Evolutionary conservation across 2,329 filamentous ascomycete species (phyloP), one percentile per base, ranked within the genome.

Genomic region (Lomentospora prolificans): DNA sequence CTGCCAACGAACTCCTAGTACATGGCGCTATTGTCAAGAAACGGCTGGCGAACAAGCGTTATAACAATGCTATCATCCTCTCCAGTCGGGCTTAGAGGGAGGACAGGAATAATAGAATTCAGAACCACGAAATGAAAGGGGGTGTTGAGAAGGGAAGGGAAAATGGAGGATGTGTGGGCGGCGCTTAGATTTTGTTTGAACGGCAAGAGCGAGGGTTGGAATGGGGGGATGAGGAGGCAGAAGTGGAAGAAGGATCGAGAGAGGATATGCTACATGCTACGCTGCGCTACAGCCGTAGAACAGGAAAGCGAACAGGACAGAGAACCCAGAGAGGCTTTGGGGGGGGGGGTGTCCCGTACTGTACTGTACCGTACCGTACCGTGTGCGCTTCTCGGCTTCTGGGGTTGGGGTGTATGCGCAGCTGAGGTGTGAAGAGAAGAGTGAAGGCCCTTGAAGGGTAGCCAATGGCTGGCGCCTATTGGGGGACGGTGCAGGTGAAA

Each of bases 121-220:
- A 46, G 39, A 46, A 51, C 17, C 19, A 19, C 50, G 30, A 52
- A 33, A 33, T n/a, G 31, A 44, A 54, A 39, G 39, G 33, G 53
- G 53, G 53, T 19, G 24, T 48, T 33, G 53, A 51, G 46, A 51
- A 55, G n/a, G 53, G 30, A 19, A 55, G 30, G 30, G 28, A 22
- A 48, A 30, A n/a, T 8, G n/a, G 50, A 51, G 30, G 33, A 17
- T 51, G 53, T 55, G 53, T 22, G 46, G 53, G 53, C 53, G 53
- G 53, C 53, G 46, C 53, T 50, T 51, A 50, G 53, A 39, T 55
- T 55, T 55, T 55, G 53, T 50, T 50, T 50, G 44, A 50, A 22
- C 44, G 28, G 27, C 25, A 50, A 33, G 30, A 33, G 30, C 12
- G 36, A 48, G n/a, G n/a, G 53, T 41, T 50, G 27, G 25, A 19